These are phyloP conservation scores for Wallacemonas sp. DNA, from an alignment of 208 protist genomes.

Conservation along the genomic window DNA sequence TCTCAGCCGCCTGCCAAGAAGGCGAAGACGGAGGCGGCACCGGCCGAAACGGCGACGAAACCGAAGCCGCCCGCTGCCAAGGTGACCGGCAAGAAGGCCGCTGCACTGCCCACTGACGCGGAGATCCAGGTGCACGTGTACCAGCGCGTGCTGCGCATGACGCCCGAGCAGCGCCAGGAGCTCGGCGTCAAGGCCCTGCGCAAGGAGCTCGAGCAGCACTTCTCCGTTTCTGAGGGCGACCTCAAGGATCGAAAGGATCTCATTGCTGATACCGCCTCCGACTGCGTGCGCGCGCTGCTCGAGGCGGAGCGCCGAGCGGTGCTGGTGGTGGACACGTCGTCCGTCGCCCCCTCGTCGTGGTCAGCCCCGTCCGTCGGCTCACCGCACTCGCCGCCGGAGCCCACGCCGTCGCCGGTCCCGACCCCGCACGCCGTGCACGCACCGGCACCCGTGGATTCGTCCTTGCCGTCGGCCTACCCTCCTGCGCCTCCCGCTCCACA, in stretches of 20 bases:
- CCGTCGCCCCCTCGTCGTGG: neutral
- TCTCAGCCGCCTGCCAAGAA: constrained; percentile 13
- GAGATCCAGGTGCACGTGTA: constrained; percentile 70
- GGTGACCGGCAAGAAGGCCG: neutral
- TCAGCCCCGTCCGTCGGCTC: neutral
- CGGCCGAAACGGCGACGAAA: neutral
- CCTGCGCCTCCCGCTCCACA: neutral
- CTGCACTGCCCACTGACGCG: constrained; percentile 43
- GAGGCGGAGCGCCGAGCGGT: constrained; percentile 48
- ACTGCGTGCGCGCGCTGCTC: constrained; percentile 66
- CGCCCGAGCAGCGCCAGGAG: constrained; percentile 40
- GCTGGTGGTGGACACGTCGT: neutral
- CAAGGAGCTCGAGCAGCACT: constrained; percentile 50
- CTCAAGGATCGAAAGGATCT: constrained; percentile 56
- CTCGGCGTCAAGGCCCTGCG: constrained; percentile 75
- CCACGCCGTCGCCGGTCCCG: neutral
- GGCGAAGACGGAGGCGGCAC: constrained; percentile 16
- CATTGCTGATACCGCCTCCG: constrained; percentile 66
- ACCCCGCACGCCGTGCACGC: neutral
- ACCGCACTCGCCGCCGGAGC: neutral
- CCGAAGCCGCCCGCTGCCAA: neutral
- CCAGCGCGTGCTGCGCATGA: constrained; percentile 57
- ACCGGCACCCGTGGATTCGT: too few species aligned
- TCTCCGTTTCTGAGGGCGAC: constrained; percentile 39
- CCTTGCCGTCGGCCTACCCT: too few species aligned